Conservation (phyloP, 2,329 filamentous ascomycete species). For the Fusarium nelsonii region DNA sequence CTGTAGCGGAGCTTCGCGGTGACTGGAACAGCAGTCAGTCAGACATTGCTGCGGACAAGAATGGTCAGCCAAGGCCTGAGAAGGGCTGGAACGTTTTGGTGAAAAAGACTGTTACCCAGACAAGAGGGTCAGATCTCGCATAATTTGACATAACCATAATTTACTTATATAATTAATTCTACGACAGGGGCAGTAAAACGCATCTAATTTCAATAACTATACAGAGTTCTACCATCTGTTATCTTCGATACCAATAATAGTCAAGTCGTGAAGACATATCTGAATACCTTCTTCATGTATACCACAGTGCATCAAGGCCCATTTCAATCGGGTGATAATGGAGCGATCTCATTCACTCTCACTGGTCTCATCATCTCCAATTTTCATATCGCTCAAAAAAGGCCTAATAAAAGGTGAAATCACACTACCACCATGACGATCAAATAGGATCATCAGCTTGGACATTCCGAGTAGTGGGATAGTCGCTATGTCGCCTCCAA, state of each 20-base stretch:
- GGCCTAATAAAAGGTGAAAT: not conserved
- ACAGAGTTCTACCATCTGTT: too few species aligned
- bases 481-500: not conserved
- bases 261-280: too few species aligned
- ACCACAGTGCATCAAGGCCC: not conserved
- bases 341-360: not conserved
- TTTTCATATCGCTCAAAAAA: not conserved
- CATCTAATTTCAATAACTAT: not conserved
- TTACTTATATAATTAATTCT: not conserved
- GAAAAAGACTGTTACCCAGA: slow-evolving; percentile 45
- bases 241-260: too few species aligned
- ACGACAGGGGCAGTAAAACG: not conserved
- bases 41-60: slow-evolving; percentile 29
- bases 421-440: slow-evolving; percentile 2
- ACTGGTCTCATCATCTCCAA: not conserved
- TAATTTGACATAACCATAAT: not conserved
- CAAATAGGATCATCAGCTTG: not conserved
- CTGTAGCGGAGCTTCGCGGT: slow-evolving; percentile 8
- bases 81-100: slow-evolving; percentile 45
- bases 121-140: slow-evolving; percentile 21
- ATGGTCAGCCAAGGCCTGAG: slow-evolving; percentile 7
- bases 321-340: not conserved
- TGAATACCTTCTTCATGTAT: too few species aligned
- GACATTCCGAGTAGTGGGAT: not conserved
- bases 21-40: slow-evolving; percentile 46